Base-by-base conservation (phyloP, 2,329 filamentous ascomycete genomes). In the Chaetomiaceae sp. region DNA sequence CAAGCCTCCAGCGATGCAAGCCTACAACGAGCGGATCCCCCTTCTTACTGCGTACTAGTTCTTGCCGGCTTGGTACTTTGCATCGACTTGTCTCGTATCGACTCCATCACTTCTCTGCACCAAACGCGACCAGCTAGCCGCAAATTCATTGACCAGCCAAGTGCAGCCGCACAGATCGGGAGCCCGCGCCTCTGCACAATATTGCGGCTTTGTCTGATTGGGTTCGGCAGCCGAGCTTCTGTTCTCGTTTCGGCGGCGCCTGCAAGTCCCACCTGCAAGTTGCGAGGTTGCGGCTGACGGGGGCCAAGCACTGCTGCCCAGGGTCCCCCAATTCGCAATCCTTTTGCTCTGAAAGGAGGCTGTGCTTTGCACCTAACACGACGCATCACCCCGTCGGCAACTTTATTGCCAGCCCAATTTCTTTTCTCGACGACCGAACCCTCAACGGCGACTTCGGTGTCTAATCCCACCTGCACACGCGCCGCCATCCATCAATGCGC, bases 331-430 rank as follows among this genome's bases (percentile, higher is more conserved):
- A 51, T 51, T 48, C 44, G 44, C 44, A 58, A 48, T 49, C 51
- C 46, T 56, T 41, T 55, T 48, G 44, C n/a, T 5, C 36, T 54
- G 44, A 50, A 57, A 58, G 54, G 56, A 58, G 56, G 56, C 56
- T 58, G 56, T 58, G 56, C 56, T 47, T 34, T 37, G 44, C 37
- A 11, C 51, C n/a, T 25, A 48, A 53, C 51, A 53, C 51, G 51
- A 43, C 38, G 11, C 29, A 36, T 7, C 51, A 33, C 20, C 44
- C 37, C 50, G 11, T 32, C 34, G n/a, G 23, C n/a, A 5, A 23
- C n/a, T n/a, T n/a, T n/a, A n/a, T 30, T 41, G 36, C n/a, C 30
- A 3, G 16, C 34, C 27, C 37, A 29, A 48, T 30, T 14, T 38
- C 20, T n/a, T n/a, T 11, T 20, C n/a, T 30, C 29, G 21, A 1